Percentiles rank a stretch among this genome's conserved stretches.
These are phyloP conservation scores for Hypoxylon rubiginosum DNA, from an alignment of 2,329 filamentous ascomycete genomes.

Conservation along the genomic window DNA sequence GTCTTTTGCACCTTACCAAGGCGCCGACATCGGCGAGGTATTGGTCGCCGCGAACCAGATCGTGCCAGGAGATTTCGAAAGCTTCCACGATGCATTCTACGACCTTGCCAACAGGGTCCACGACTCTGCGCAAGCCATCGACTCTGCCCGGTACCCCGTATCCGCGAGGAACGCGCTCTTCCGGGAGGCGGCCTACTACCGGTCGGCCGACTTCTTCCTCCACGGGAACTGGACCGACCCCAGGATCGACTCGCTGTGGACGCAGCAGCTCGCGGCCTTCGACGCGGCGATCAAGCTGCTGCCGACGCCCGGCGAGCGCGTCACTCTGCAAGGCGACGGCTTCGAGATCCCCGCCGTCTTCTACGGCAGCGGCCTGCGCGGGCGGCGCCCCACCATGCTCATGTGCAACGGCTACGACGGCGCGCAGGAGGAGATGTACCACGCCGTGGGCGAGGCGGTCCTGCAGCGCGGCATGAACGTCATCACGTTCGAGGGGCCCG, in stretches of 20 bases:
- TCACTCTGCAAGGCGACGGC: constrained; percentile 48
- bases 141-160: constrained; percentile 40
- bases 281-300: constrained; percentile 49
- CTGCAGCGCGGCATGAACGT: constrained; percentile 50
- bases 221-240: constrained; percentile 54
- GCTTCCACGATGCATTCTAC: constrained; percentile 44
- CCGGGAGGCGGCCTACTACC: constrained; percentile 54
- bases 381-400: constrained; percentile 52
- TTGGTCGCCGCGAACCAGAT: constrained; percentile 48
- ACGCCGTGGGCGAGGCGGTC: constrained; percentile 48
- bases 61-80: constrained; percentile 45
- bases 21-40: constrained; percentile 49
- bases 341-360: constrained; percentile 44
- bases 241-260: constrained; percentile 51
- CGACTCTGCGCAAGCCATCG: constrained; percentile 34
- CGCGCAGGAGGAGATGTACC: constrained; percentile 55
- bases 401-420: constrained; percentile 55
- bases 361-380: constrained; percentile 30
- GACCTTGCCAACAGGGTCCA: constrained; percentile 43
- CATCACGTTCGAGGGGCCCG: constrained; percentile 40
- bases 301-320: constrained; percentile 50
- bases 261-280: constrained; percentile 50
- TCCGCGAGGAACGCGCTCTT: constrained; percentile 52
- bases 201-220: constrained; percentile 55
- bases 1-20: constrained; percentile 42